phyloP scores from a whole-genome alignment of 768 basidiomycete species.

The Cyclocybe cylindracea region DNA sequence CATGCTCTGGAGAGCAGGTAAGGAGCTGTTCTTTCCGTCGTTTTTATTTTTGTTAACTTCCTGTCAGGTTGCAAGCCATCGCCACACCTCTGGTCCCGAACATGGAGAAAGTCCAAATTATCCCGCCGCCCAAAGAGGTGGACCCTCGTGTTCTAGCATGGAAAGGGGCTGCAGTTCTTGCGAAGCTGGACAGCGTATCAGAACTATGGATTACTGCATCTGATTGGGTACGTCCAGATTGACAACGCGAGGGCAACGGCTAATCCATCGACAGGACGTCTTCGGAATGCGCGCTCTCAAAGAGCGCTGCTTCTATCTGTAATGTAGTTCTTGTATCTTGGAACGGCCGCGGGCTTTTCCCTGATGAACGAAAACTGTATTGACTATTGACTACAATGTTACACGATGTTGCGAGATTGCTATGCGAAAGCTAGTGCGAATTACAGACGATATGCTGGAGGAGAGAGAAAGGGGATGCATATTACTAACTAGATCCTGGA shows the following conservation, averaged over 20 bases:
- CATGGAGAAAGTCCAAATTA: slow-evolving; percentile 88
- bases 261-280: slow-evolving; percentile 50
- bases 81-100: slow-evolving; percentile 79
- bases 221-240: slow-evolving; percentile 70
- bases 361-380: neutral
- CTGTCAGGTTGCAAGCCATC: slow-evolving; percentile 71
- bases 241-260: slow-evolving; percentile 1
- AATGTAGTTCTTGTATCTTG: slow-evolving; percentile 12
- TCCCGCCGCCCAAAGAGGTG: slow-evolving; percentile 92
- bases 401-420: too few species aligned
- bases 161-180: slow-evolving; percentile 93
- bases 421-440: too few species aligned
- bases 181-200: slow-evolving; percentile 85
- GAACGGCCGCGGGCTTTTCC: neutral
- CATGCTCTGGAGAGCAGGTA: slow-evolving; percentile 89
- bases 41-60: neutral
- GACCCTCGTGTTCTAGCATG: slow-evolving; percentile 89
- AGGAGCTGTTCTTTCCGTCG: slow-evolving; percentile 14
- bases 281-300: slow-evolving; percentile 81
- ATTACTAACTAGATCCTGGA: too few species aligned
- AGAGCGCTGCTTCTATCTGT: slow-evolving; percentile 82
- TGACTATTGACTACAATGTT: too few species aligned
- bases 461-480: too few species aligned
- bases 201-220: slow-evolving; percentile 87
- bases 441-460: too few species aligned